These are phyloP conservation scores for Monosporozyma aquatica DNA, from an alignment of 805 yeast genomes.

Conservation along the genomic window DNA sequence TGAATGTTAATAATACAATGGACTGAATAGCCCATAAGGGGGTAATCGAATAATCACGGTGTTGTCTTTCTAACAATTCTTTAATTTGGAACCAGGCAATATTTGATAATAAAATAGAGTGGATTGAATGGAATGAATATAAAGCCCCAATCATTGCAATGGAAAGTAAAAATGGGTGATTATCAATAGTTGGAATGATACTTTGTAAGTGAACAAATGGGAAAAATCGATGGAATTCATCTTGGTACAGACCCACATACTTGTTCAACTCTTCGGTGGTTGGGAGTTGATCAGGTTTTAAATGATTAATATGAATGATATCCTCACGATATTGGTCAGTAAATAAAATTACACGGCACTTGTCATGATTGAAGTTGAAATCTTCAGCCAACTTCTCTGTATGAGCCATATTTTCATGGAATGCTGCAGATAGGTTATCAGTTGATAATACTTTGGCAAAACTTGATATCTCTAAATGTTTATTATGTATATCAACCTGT, in stretches of 20 bases:
- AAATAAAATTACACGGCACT: slow-evolving; percentile 21
- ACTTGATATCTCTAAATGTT: slow-evolving; percentile 17
- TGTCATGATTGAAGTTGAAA: not conserved
- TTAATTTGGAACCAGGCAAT: slow-evolving; percentile 61
- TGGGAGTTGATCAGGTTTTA: slow-evolving; percentile 59
- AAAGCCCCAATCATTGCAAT: slow-evolving; percentile 87
- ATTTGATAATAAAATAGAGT: slow-evolving; percentile 62
- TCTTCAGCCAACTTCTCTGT: not conserved
- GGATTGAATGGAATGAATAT: slow-evolving; percentile 68
- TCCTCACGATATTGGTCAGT: slow-evolving; percentile 43
- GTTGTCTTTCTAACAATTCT: slow-evolving; percentile 47
- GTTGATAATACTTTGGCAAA: slow-evolving; percentile 1
- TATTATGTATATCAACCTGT: slow-evolving; percentile 53
- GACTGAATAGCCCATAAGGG: slow-evolving; percentile 87
- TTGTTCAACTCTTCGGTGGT: slow-evolving; percentile 65
- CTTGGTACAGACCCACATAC: slow-evolving; percentile 63
- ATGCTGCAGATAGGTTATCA: not conserved
- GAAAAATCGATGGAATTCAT: slow-evolving; percentile 72
- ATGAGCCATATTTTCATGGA: not conserved
- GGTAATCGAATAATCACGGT: slow-evolving; percentile 42
- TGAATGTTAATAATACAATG: slow-evolving; percentile 68
- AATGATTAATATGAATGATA: slow-evolving; percentile 45
- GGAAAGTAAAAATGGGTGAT: slow-evolving; percentile 59
- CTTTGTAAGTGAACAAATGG: slow-evolving; percentile 55
- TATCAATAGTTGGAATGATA: slow-evolving; percentile 41